These are phyloP conservation scores for Fagopyrum esculentum DNA, from an alignment of 148 eudicot species.

Conservation along the genomic window DNA sequence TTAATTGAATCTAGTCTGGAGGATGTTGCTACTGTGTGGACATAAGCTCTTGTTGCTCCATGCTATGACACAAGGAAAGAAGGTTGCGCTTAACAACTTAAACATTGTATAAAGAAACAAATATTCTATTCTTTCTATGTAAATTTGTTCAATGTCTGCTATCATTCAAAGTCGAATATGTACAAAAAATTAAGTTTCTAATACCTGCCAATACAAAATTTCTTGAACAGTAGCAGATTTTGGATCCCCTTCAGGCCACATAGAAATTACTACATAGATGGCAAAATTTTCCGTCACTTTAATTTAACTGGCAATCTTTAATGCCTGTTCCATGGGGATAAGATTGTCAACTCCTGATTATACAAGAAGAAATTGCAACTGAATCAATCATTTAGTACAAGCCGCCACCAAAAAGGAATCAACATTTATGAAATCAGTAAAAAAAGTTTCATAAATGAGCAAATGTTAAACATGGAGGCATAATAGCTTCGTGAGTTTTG, in stretches of 20 bases:
- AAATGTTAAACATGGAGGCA: not conserved
- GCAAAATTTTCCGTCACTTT: constrained; percentile 45
- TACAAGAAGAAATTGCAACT: constrained; percentile 13
- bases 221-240: constrained; percentile 79
- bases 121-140: no score
- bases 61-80: no score
- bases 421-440: not conserved
- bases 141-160: not conserved
- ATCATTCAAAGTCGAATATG: not conserved
- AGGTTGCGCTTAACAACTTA: no score
- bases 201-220: constrained; percentile 97
- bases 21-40: no score
- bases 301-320: constrained; percentile 54
- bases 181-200: constrained; percentile 10
- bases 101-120: no score
- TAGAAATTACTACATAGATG: constrained; percentile 47
- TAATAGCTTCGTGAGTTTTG: not conserved
- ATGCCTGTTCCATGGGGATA: constrained; percentile 60
- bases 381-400: constrained; percentile 6
- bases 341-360: constrained; percentile 60
- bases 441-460: not conserved
- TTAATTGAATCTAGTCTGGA: no score
- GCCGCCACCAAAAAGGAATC: not conserved
- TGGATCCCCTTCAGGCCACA: constrained; percentile 83
- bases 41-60: no score